These are phyloP conservation scores for Mycosphaerella arachidis DNA, from an alignment of 2,329 filamentous ascomycete genomes.

Conservation along the genomic window DNA sequence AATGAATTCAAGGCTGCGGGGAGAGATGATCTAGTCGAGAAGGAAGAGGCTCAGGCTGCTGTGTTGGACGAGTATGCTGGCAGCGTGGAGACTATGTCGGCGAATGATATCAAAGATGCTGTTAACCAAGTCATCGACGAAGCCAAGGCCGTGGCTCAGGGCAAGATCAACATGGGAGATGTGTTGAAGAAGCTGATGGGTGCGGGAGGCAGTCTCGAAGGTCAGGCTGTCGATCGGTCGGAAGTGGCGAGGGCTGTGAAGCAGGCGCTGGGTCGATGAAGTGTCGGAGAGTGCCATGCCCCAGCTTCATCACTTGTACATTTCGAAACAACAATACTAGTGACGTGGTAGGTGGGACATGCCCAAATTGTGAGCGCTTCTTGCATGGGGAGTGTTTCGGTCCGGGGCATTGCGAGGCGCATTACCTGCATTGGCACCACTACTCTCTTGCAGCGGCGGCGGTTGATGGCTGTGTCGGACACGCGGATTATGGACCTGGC, in stretches of 20 bases:
- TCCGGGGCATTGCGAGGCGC: slow-evolving; percentile 16
- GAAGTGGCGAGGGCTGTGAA: slow-evolving; percentile 60
- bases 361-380: slow-evolving; percentile 15
- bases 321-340: background rate
- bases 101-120: slow-evolving; percentile 54
- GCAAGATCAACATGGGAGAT: slow-evolving; percentile 53
- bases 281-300: background rate
- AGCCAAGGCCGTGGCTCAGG: slow-evolving; percentile 41
- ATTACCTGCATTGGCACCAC: slow-evolving; percentile 12
- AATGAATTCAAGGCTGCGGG: slow-evolving; percentile 61
- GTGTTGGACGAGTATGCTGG: slow-evolving; percentile 63
- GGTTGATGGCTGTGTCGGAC: background rate
- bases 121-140: slow-evolving; percentile 52
- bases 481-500: background rate
- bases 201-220: slow-evolving; percentile 52
- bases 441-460: background rate
- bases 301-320: too few relatives aligned
- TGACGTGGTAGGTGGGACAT: slow-evolving; percentile 8
- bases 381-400: slow-evolving; percentile 16
- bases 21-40: slow-evolving; percentile 64
- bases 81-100: slow-evolving; percentile 53
- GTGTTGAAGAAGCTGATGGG: slow-evolving; percentile 59
- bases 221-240: slow-evolving; percentile 60
- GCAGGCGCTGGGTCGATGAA: slow-evolving; percentile 24
- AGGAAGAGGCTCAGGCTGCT: slow-evolving; percentile 62